These are phyloP conservation scores for Colletotrichum higginsianum DNA, from an alignment of 2,329 filamentous ascomycete species.

Conservation along the genomic window DNA sequence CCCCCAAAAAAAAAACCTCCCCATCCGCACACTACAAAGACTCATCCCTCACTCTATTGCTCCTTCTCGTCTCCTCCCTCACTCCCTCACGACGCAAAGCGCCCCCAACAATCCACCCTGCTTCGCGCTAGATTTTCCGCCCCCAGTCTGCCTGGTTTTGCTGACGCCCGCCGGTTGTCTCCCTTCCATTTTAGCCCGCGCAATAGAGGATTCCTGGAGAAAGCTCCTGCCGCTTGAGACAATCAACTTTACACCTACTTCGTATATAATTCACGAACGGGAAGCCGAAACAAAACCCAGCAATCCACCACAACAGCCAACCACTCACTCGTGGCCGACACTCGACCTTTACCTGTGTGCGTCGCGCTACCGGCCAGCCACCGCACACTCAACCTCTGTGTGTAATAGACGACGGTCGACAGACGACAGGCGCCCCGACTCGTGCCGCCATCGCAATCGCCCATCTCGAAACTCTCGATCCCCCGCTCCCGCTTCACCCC, in stretches of 20 bases:
- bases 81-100: slow-evolving; percentile 18
- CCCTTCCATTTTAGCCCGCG: slow-evolving; percentile 36
- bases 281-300: slow-evolving; percentile 18
- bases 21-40: slow-evolving; percentile 4
- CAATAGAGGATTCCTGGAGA: slow-evolving; percentile 42
- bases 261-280: slow-evolving; percentile 39
- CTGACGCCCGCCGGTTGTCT: slow-evolving; percentile 32
- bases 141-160: slow-evolving; percentile 33
- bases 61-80: slow-evolving; percentile 15
- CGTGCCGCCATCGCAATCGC: slow-evolving; percentile 7
- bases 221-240: slow-evolving; percentile 33
- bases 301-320: slow-evolving; percentile 7
- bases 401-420: neutral
- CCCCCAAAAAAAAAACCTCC: neutral
- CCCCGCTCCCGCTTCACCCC: slow-evolving; percentile 8
- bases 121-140: slow-evolving; percentile 21
- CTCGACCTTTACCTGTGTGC: neutral
- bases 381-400: slow-evolving; percentile 5
- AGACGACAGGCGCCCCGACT: neutral
- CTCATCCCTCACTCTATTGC: slow-evolving; percentile 18
- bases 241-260: slow-evolving; percentile 37
- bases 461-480: slow-evolving; percentile 27
- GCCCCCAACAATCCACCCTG: slow-evolving; percentile 14
- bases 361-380: slow-evolving; percentile 6
- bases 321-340: slow-evolving; percentile 6